Evolutionary conservation across 495 filamentous ascomycete species (phyloP), one percentile per base, ranked within the genome.

Genomic region (Penicillium coffeae): DNA sequence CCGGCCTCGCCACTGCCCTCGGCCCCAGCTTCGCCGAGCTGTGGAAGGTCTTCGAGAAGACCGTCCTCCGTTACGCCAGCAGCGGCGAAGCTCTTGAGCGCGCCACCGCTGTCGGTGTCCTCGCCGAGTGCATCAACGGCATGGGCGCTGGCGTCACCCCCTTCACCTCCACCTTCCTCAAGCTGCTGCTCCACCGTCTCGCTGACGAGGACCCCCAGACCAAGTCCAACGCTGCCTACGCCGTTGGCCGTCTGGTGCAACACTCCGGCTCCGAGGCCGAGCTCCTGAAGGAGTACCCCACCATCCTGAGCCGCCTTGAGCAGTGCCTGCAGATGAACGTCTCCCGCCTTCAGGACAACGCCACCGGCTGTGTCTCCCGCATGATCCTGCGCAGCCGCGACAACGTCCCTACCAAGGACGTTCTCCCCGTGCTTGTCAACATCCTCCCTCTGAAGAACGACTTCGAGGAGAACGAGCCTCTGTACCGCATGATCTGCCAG

Each of bases 21-120:
- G 94, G 94, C 18, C 68, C 77, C 14, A 83, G 83, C 54, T 97
- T 96, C 61, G 72, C 74, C 38, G 83, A 96, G 69, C 73, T 95
- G 45, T 97, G 89, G 89, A 93, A 91, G 73, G 77, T 91, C 30
- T 95, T 96, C 56, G 86, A 93, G 69, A 93, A 90, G 74, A 87
- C 85, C 38, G 76, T 97, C 55, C 68, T 95, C 54, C 92, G 89
- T 68, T 95, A 87, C 59, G 88, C 89, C 8, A 85, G 86, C 53
- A 88, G 88, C 54, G 82, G 81, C 49, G 90, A 96, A 59, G 75
- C 84, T 44, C 78, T 85, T 32, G 94, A 98, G 73, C 89, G 93
- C 15, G 87, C 83, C 41, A 90, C 89, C 21, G 86, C 88, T 38
- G 85, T 96, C 10, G 93, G 93, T 56, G 86, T 91, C 35, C 86